Base-by-base conservation (phyloP, 2,329 filamentous ascomycete genomes). In the Parascedosporium putredinis region DNA sequence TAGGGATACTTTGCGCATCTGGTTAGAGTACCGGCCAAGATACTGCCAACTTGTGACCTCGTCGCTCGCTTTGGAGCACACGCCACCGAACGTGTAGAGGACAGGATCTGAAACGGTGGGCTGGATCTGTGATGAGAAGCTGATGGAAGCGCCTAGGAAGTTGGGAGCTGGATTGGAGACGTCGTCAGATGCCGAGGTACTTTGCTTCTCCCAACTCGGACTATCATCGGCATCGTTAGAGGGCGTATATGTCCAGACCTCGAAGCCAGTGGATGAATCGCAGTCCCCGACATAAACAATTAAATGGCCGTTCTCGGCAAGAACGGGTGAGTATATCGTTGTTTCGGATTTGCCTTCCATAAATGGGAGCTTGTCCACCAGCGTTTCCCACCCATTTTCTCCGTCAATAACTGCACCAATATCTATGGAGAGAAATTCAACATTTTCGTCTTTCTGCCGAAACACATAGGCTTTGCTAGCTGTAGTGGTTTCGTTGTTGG, bases 61-160 rank as follows among this genome's bases (percentile, higher is more conserved):
- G 16, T 69, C 64, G n/a, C 64, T 61, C 6, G 62, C 61, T 2
- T 56, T 56, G 2, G 84, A 83, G 59, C 91, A 97, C 88, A 96
- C 95, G 56, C 91, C 91, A 31, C 89, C 91, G 64, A 95, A 96
- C 5, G 83, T 69, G 61, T 89, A 95, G 18, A 85, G 67, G 9
- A 72, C 72, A 0, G 79, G 75, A 40, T 72, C 66, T 8, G 75
- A 74, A 52, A 75, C 68, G 24, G 67, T 62, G 0, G 75, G 78
- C 33, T 72, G 72, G 44, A 79, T 68, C 31, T 72, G 76, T 27
- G 73, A 74, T 18, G 87, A 83, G 62, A 89, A 95, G 22, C 81
- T 73, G 48, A 93, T 71, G 12, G 79, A 67, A 9, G 67, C 67
- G 10, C 76, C 75, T 1, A 81, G 67, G 54, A 76, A 76, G 50